Evolutionary conservation across 495 filamentous ascomycete species (phyloP), one percentile per base, ranked within the genome.

Genomic region (Penicillium cataractarum): DNA sequence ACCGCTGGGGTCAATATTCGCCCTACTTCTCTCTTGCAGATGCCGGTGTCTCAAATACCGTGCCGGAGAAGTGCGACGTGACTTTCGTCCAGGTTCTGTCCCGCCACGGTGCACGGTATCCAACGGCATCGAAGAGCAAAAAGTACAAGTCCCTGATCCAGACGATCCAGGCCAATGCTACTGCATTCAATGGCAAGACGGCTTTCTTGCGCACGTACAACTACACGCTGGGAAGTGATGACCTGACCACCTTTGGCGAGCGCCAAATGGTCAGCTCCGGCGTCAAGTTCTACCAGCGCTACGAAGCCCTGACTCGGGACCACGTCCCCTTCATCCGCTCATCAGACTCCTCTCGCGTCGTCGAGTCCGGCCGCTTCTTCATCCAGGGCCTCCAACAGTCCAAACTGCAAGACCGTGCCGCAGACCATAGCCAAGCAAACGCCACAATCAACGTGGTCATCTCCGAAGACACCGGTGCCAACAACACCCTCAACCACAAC

Each of bases 1-100:
- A 90, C 61, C 83, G 75, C 60, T 96, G 92, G 92, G 92, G 92
- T 56, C 90, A 92, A 68, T 95, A 97, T 74, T 91, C 91, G 22
- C 91, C 92, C 15, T 93, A 85, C 73, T 96, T 89, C 78, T 81
- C 85, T 0, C 86, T 93, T 3, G 63, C 65, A 2, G 60, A 69
- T 2, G 82, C 86, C 26, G 71, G 84, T 7, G 81, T 92, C 44
- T 77, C 84, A 4, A 61, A 80, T 2, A 71, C 76, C 0, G 66
- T 90, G 5, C 92, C 92, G 1, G 39, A 76, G 3, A 76, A 76
- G 27, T 97, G 92, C 78, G 72, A 83, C 49, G 70, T 94, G 61
- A 92, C 86, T 37, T 93, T 95, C 71, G 92, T 83, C 10, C 90
- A 93, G 65, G 73, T 92, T 17, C 82, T 97, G 57, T 90, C 90